These are phyloP conservation scores for Heliamphora pulchella DNA, from an alignment of 179 eudicot species.

Conservation along the genomic window DNA sequence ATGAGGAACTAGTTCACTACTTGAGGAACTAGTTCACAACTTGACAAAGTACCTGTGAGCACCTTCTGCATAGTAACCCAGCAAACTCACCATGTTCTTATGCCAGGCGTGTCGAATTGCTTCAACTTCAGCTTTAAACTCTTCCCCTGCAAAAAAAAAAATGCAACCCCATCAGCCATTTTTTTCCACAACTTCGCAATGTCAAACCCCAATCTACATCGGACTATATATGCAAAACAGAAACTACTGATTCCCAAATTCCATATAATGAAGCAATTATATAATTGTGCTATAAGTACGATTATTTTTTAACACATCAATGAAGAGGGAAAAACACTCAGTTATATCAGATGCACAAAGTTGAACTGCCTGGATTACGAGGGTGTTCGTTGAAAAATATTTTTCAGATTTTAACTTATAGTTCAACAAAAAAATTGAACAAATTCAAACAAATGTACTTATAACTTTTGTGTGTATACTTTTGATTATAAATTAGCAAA, in stretches of 20 bases:
- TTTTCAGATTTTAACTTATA: no score
- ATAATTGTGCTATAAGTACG: not conserved
- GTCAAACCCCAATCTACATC: not conserved
- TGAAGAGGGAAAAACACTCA: no score
- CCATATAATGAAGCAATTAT: not conserved
- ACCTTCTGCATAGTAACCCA: slow-evolving; percentile 49
- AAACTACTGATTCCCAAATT: not conserved
- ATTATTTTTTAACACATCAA: no score
- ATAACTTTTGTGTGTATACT: no score
- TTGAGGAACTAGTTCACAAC: no score
- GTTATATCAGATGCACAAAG: no score
- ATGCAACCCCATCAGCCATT: not conserved
- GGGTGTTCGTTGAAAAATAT: no score
- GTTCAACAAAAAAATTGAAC: no score
- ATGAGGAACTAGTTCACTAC: not conserved
- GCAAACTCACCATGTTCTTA: slow-evolving; percentile 42
- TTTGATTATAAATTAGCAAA: no score
- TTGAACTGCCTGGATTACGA: no score
- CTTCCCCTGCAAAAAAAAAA: slow-evolving; percentile 21
- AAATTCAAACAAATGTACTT: no score
- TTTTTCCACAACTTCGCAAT: not conserved
- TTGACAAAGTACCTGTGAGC: slow-evolving; percentile 32
- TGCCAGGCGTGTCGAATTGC: slow-evolving; percentile 44
- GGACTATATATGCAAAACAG: not conserved
- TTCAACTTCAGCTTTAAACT: slow-evolving; percentile 46